Conservation (phyloP, 2,329 filamentous ascomycete species). For the Claviceps citrina region DNA sequence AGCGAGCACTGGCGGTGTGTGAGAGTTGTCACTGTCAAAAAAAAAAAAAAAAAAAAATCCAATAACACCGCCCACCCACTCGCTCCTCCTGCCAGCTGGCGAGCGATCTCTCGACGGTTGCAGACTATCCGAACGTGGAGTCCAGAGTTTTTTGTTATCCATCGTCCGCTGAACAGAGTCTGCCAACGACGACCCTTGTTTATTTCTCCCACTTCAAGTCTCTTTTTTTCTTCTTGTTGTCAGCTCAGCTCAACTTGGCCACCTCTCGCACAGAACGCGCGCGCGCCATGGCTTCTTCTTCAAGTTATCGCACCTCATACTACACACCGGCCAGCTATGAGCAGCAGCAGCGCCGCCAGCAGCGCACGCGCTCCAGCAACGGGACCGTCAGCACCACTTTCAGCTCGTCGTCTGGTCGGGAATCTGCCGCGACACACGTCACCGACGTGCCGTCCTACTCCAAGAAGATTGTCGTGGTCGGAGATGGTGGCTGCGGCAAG, state of each 20-base stretch:
- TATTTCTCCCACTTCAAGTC: too few species aligned
- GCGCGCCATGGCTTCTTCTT: slow-evolving; percentile 29
- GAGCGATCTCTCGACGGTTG: neutral
- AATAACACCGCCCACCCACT: slow-evolving; percentile 2
- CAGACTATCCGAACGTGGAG: slow-evolving; percentile 2
- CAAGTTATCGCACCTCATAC: slow-evolving; percentile 40
- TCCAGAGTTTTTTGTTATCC: neutral
- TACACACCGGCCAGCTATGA: slow-evolving; percentile 25
- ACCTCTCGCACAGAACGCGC: neutral
- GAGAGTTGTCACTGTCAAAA: too few species aligned
- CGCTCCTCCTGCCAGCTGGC: neutral
- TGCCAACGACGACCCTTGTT: slow-evolving; percentile 1
- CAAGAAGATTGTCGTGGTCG: slow-evolving; percentile 98
- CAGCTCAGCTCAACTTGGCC: neutral
- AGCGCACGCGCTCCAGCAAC: slow-evolving; percentile 60
- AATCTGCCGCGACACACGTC: slow-evolving; percentile 68
- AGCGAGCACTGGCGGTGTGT: neutral
- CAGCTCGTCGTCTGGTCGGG: slow-evolving; percentile 58
- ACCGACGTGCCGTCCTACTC: slow-evolving; percentile 88
- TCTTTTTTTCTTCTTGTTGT: neutral
- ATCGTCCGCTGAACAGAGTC: too few species aligned
- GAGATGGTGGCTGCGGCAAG: slow-evolving; percentile 95
- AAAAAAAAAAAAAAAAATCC: too few species aligned
- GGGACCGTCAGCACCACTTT: slow-evolving; percentile 77
- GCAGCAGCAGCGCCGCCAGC: slow-evolving; percentile 28